Base-by-base conservation (phyloP, 371 early-diverging fungal species). In the Syncephalastrum sp. region DNA sequence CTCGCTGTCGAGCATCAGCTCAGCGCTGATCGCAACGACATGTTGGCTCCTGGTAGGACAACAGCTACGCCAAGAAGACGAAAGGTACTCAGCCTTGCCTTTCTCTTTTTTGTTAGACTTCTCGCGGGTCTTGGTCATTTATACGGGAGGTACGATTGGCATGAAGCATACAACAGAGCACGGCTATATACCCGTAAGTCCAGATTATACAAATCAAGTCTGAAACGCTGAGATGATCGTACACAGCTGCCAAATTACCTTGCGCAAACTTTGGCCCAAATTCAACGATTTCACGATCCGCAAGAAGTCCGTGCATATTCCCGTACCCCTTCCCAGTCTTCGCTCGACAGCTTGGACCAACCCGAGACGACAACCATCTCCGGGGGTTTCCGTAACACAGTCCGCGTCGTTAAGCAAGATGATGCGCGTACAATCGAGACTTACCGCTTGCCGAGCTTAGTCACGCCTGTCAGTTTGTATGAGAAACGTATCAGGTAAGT, bases 141-240 rank as follows among this genome's bases (percentile, higher is more conserved):
- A 98, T 75, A 96, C 97, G 0, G 93, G 93, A 50, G 93, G 93
- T 5, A 98, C 99, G 1, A 97, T 97, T 65, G 99, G 97, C 27
- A 96, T 95, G 97, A 88, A 87, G 63, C 82, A 92, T 61, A 86
- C 84, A 41, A 75, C 72, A 10, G 75, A 81, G 33, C 80, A 86
- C 50, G 94, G 94, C 2, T 93, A 94, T 64, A 74, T 85, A 16
- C 93, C 93, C 0, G 92, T 78, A 67, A 60, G 70, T 57, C 33
- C 16, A 46, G 6, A 15, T 21, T 19, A 17, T 21, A 57, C 38
- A 29, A 38, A 42, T n/a, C n/a, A 15, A 48, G n/a, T 14, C 43
- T 48, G 16, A 47, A 12, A 46, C 47, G 13, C 7, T 19, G 13
- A 46, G 6, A 46, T 44, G 19, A 16, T 8, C 47, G 42, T 27